Evolutionary conservation across 495 filamentous ascomycete species (phyloP).

Genomic region (Geoglossum glabrum): DNA sequence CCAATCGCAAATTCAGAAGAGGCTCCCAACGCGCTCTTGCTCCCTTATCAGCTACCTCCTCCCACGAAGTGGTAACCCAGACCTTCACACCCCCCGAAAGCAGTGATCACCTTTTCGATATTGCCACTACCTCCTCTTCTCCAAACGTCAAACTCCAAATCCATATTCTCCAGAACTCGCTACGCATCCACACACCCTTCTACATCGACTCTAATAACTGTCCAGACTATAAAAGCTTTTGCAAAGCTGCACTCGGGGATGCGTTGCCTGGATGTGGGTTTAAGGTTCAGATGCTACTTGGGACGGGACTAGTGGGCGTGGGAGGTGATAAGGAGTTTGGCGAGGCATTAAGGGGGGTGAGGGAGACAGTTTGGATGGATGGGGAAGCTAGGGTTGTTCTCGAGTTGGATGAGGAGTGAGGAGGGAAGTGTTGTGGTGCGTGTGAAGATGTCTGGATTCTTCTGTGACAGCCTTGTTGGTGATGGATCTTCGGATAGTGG

Average conservation of each 20-base stretch:
- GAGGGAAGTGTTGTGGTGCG: no score
- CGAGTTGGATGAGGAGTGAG: no score
- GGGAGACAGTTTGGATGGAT: background rate
- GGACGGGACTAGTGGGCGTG: background rate
- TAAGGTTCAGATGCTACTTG: background rate
- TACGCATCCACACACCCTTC: slow-evolving; percentile 22
- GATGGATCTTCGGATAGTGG: no score
- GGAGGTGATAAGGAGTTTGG: background rate
- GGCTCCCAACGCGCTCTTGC: background rate
- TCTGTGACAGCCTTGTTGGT: no score
- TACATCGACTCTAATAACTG: slow-evolving; percentile 21
- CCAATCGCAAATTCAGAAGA: background rate
- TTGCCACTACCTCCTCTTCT: background rate
- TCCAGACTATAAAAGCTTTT: slow-evolving; percentile 18
- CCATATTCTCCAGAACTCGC: slow-evolving; percentile 24
- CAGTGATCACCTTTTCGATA: slow-evolving; percentile 18
- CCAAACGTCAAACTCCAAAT: slow-evolving; percentile 18
- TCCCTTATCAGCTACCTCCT: background rate
- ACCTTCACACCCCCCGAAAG: background rate
- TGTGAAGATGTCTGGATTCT: no score
- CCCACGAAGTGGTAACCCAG: background rate
- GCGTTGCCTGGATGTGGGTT: background rate
- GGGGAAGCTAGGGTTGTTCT: background rate
- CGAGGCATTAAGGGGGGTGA: background rate
- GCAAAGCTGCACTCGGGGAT: slow-evolving; percentile 6